Evolutionary conservation across 225 moss, liverwort and hornwort genomes (phyloP), one percentile per base, ranked within the genome.

Genomic region (Marchantia paleacea): DNA sequence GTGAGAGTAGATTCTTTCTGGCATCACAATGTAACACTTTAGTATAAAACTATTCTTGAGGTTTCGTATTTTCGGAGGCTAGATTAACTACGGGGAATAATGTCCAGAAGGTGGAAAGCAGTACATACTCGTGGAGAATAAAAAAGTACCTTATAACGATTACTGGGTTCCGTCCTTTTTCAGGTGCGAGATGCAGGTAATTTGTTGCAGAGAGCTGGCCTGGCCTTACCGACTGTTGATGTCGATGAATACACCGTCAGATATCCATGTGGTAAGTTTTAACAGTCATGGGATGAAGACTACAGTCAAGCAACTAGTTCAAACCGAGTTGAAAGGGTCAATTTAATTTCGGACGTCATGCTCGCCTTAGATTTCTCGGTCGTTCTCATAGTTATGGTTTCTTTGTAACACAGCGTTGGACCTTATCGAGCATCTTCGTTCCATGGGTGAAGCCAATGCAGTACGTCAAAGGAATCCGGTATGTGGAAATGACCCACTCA

Each of bases 161-260:
- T 64, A 39, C 3, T 39, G 69, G 69, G 19, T 31, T 29, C 16
- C 22, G n/a, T 52, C 2, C 72, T 8, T 18, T 76, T 31, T 60
- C 79, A 97, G 99, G 92, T 95, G 73, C 88, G 99, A 84, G 99
- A 99, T 90, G 99, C 99, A 26, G 99, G 99, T 12, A 94, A 95
- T 85, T 89, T 99, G 9, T 71, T 94, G 76, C 94, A 94, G 72
- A 92, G 99, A 82, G 99, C 99, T 82, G 99, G 95, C 31, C 89
- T 99, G 78, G 88, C 94, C 60, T 90, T 99, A 49, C 95, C 99
- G 75, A 91, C 99, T 22, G 99, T 99, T 71, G 99, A 99, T 80
- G 95, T 95, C 49, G 99, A 99, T 81, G 91, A 94, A 77, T 92
- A 92, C 80, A 93, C 84, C 51, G 95, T 95, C 73, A 91, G 94